Evolutionary conservation across 148 eudicot genomes (phyloP).

Genomic region (Rheum nobile): DNA sequence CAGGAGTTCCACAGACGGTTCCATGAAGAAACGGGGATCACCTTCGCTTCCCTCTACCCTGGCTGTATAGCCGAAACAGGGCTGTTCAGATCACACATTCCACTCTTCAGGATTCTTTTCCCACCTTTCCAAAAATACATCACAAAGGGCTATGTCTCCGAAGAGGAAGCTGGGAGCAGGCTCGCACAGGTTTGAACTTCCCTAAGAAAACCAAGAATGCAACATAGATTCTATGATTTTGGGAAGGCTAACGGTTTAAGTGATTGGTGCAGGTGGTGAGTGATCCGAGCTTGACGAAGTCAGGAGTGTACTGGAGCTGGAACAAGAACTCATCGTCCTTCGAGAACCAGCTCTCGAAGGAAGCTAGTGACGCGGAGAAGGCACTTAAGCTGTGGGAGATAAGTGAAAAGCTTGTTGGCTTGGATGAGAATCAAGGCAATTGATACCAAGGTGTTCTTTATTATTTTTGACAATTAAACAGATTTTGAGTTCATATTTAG

Average conservation of each 20-base stretch:
- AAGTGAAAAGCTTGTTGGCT: slow-evolving; percentile 86
- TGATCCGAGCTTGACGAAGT: slow-evolving; percentile 74
- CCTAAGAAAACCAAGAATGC: background rate
- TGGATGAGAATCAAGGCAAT: slow-evolving; percentile 21
- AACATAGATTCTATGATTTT: background rate
- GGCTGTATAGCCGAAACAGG: slow-evolving; percentile 96
- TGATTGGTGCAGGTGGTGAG: slow-evolving; percentile 34
- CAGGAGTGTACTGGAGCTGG: slow-evolving; percentile 98
- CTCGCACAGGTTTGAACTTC: slow-evolving; percentile 61
- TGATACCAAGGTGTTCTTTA: background rate
- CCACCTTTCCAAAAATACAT: slow-evolving; percentile 91
- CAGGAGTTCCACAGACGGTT: slow-evolving; percentile 79
- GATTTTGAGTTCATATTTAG: background rate
- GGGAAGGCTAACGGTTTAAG: background rate
- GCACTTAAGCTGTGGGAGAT: slow-evolving; percentile 80
- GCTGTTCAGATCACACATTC: slow-evolving; percentile 67
- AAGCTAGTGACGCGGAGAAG: slow-evolving; percentile 76
- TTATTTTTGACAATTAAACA: background rate
- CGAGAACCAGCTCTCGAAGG: slow-evolving; percentile 76
- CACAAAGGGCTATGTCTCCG: slow-evolving; percentile 89
- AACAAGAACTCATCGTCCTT: slow-evolving; percentile 65
- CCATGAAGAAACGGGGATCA: slow-evolving; percentile 75
- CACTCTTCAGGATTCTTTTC: slow-evolving; percentile 67
- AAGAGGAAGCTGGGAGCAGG: slow-evolving; percentile 76
- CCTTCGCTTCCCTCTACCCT: slow-evolving; percentile 89